Evolutionary conservation across 208 protist genomes (phyloP).

Genomic region (Kentomonas sorsogonicus): DNA sequence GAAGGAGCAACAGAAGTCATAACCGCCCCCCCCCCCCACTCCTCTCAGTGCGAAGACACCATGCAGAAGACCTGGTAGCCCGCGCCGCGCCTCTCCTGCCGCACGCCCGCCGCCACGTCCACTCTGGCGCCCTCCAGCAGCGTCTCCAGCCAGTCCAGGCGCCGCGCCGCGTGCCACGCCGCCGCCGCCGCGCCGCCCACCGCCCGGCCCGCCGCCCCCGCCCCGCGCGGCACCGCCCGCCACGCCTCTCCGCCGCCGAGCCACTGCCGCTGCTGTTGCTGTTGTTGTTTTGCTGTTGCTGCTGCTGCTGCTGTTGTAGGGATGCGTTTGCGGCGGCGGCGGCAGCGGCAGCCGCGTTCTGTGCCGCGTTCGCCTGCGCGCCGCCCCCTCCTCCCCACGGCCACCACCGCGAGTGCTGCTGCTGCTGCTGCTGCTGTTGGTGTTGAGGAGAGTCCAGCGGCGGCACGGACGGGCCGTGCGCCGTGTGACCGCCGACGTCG

Average conservation of each 20-base stretch:
- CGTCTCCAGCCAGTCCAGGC: conserved; percentile 26
- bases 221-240: background rate
- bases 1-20: no score
- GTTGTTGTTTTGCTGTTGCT: background rate
- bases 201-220: conserved; percentile 1
- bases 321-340: background rate
- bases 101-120: conserved; percentile 49
- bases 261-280: background rate
- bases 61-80: no score
- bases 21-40: no score
- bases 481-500: no score
- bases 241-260: background rate
- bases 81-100: no score
- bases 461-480: no score
- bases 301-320: background rate
- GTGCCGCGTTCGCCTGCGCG: background rate
- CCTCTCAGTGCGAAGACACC: no score
- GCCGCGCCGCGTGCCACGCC: conserved; percentile 9
- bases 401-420: background rate
- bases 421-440: conserved; percentile 6
- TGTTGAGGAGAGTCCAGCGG: conserved; percentile 7
- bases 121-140: conserved; percentile 31
- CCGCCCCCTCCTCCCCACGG: background rate
- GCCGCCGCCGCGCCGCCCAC: background rate
- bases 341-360: background rate